Evolutionary conservation across 257 asterid species (phyloP).

Genomic region (Solanum microdontum): DNA sequence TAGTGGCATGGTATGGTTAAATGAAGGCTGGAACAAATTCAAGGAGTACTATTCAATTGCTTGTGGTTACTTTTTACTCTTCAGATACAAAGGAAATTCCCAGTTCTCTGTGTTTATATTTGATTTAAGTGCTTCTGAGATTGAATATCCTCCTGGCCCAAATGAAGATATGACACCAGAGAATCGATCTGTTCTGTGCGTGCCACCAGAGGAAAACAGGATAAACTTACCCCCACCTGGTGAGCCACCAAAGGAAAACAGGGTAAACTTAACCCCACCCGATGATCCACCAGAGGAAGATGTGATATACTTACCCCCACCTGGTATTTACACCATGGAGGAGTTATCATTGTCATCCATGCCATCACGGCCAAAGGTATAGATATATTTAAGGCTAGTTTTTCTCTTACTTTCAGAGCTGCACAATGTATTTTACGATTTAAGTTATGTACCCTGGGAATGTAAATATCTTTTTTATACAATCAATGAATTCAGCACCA

Average conservation of each 20-base stretch:
- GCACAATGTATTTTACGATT: neutral
- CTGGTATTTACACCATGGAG: slow-evolving; percentile 5
- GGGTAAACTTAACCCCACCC: neutral
- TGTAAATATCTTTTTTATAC: neutral
- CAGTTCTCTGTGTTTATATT: slow-evolving; percentile 1
- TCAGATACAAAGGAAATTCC: neutral
- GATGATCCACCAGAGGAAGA: neutral
- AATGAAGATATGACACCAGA: neutral
- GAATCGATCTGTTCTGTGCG: neutral
- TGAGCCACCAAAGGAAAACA: neutral
- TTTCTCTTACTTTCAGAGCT: neutral
- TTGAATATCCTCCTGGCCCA: neutral
- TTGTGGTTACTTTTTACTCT: neutral
- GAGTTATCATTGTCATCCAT: slow-evolving; percentile 30
- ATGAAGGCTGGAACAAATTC: slow-evolving; percentile 4
- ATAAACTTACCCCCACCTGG: neutral
- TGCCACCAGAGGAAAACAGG: slow-evolving; percentile 19
- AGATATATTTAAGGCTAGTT: neutral
- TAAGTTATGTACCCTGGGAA: neutral
- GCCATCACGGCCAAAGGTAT: slow-evolving; percentile 19
- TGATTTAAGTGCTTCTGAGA: slow-evolving; percentile 3
- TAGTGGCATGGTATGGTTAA: neutral
- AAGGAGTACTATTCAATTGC: slow-evolving; percentile 3
- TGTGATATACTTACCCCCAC: neutral
- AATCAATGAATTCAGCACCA: neutral